Evolutionary conservation across 495 filamentous ascomycete species (phyloP).

Genomic region (Podospora anserina): DNA sequence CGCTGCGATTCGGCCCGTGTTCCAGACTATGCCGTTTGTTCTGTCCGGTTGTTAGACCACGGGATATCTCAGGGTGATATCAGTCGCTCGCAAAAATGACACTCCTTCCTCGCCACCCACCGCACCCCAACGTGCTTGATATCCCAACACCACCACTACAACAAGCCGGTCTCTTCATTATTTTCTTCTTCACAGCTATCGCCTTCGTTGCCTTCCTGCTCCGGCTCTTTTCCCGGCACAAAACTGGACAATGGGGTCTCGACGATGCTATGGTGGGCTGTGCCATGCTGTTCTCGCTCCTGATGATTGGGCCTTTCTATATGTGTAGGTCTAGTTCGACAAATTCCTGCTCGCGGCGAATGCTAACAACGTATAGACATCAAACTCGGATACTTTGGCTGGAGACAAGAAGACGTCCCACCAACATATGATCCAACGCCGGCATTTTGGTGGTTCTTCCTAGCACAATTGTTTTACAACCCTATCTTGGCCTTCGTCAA

Average conservation of each 20-base stretch:
- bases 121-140: slow-evolving; percentile 9
- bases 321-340: slow-evolving; percentile 12
- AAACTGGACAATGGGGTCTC: slow-evolving; percentile 12
- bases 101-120: slow-evolving; percentile 14
- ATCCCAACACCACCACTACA: slow-evolving; percentile 19
- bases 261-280: slow-evolving; percentile 13
- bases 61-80: neutral
- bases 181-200: slow-evolving; percentile 17
- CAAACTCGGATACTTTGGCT: slow-evolving; percentile 41
- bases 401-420: slow-evolving; percentile 44
- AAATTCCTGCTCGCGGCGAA: neutral
- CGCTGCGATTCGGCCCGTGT: neutral
- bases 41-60: neutral
- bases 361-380: slow-evolving; percentile 9
- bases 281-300: slow-evolving; percentile 17
- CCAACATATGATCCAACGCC: slow-evolving; percentile 26
- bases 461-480: slow-evolving; percentile 56
- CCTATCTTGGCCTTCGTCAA: slow-evolving; percentile 57
- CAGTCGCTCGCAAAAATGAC: slow-evolving; percentile 5
- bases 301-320: slow-evolving; percentile 20
- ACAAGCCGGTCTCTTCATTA: slow-evolving; percentile 14
- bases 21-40: neutral
- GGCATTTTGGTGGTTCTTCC: slow-evolving; percentile 42
- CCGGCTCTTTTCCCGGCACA: slow-evolving; percentile 5
- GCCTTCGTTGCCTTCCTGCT: slow-evolving; percentile 13